Evolutionary conservation across 805 yeast genomes (phyloP).

Genomic region (Kuraishia ogatae): DNA sequence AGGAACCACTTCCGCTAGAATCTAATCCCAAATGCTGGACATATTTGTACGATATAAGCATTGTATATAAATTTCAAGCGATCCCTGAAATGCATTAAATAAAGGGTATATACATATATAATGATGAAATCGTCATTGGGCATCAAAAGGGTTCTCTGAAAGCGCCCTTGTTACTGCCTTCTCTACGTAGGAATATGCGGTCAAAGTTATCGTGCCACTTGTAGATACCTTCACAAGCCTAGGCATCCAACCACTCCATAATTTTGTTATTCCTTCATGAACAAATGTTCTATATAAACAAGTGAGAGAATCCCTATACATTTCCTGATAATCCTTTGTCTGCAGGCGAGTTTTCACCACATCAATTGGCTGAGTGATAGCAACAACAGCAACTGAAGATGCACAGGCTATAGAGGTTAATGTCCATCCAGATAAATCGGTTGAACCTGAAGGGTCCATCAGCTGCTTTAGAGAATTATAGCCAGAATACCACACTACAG

Average conservation of each 20-base stretch:
- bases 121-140: background rate
- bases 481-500: slow-evolving; percentile 77
- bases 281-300: slow-evolving; percentile 41
- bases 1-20: background rate
- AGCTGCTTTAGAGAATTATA: slow-evolving; percentile 72
- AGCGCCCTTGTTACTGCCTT: slow-evolving; percentile 29
- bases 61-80: background rate
- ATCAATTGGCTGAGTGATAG: slow-evolving; percentile 82
- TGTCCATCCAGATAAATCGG: slow-evolving; percentile 24
- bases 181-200: slow-evolving; percentile 52
- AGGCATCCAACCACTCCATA: slow-evolving; percentile 58
- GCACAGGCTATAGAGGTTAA: slow-evolving; percentile 43
- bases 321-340: slow-evolving; percentile 51
- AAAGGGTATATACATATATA: background rate
- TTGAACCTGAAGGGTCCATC: slow-evolving; percentile 40
- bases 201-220: slow-evolving; percentile 62
- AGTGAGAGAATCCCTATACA: slow-evolving; percentile 55
- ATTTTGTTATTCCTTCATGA: slow-evolving; percentile 33
- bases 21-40: background rate
- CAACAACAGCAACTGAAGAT: slow-evolving; percentile 67
- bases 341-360: slow-evolving; percentile 84
- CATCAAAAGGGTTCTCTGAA: slow-evolving; percentile 26
- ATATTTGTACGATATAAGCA: background rate
- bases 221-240: slow-evolving; percentile 62
- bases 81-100: background rate